Conservation (phyloP, 345 rosid species). For the Nephelium lappaceum region DNA sequence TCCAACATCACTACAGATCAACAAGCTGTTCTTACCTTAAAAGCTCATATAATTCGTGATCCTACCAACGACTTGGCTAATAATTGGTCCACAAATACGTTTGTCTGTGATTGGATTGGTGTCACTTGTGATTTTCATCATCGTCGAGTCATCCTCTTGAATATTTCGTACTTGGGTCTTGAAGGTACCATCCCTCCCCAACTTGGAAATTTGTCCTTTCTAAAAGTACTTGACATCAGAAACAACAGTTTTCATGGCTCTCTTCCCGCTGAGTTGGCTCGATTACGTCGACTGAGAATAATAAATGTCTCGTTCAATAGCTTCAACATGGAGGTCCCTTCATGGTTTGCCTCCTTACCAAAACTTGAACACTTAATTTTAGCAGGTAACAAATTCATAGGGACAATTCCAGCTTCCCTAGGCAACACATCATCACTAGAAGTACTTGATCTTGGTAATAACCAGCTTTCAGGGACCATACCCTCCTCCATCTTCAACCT, state of each 20-base stretch:
- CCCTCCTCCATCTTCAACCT: slow-evolving; percentile 18
- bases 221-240: not conserved
- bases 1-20: not conserved
- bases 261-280: slow-evolving; percentile 16
- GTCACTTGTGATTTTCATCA: not conserved
- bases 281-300: slow-evolving; percentile 8
- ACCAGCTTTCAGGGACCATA: slow-evolving; percentile 25
- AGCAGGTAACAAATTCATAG: too few relatives aligned
- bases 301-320: slow-evolving; percentile 6
- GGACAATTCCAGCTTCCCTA: too few relatives aligned
- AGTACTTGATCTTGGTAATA: not conserved
- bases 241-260: slow-evolving; percentile 25
- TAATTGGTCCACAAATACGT: not conserved
- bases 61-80: not conserved
- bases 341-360: not conserved
- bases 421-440: too few relatives aligned
- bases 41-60: not conserved
- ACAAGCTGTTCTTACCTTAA: not conserved
- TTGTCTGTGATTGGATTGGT: not conserved
- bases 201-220: slow-evolving; percentile 28
- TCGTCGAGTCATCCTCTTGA: slow-evolving; percentile 13
- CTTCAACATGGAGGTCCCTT: slow-evolving; percentile 18
- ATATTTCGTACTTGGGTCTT: slow-evolving; percentile 6
- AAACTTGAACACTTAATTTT: too few relatives aligned
- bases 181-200: slow-evolving; percentile 27